Evolutionary conservation across 2,329 filamentous ascomycete species (phyloP).

Genomic region (Colletotrichum orbiculare): DNA sequence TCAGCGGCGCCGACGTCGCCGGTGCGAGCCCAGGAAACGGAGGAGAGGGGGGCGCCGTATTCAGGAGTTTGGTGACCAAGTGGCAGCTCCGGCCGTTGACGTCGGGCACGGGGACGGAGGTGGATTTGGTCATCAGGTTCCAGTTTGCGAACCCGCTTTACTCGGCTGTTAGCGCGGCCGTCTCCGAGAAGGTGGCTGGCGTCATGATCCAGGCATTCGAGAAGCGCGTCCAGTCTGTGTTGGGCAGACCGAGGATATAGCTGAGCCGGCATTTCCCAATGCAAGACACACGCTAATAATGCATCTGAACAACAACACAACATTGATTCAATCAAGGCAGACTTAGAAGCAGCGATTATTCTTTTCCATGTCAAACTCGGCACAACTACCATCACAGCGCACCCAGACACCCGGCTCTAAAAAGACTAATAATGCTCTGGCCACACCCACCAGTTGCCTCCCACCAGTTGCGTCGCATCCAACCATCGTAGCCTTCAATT

Average conservation of each 20-base stretch:
- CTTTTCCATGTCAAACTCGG: slow-evolving; percentile 13
- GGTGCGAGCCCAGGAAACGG: slow-evolving; percentile 33
- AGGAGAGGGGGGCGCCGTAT: slow-evolving; percentile 57
- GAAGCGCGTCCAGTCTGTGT: slow-evolving; percentile 74
- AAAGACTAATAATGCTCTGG: no score
- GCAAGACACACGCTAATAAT: not conserved
- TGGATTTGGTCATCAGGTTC: slow-evolving; percentile 81
- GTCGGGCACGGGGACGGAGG: slow-evolving; percentile 66
- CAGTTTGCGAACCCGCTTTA: slow-evolving; percentile 92
- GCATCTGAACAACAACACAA: not conserved
- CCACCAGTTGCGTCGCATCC: no score
- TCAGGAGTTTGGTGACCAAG: slow-evolving; percentile 75
- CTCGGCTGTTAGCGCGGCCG: slow-evolving; percentile 80
- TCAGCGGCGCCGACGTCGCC: slow-evolving; percentile 69
- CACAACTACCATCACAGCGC: slow-evolving; percentile 8
- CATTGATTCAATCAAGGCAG: not conserved
- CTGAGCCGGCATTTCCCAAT: no score
- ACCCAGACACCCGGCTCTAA: slow-evolving; percentile 4
- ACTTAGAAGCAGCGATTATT: not conserved
- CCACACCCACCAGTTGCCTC: no score
- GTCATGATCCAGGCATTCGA: slow-evolving; percentile 97
- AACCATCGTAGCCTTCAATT: slow-evolving; percentile 15
- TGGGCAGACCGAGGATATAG: slow-evolving; percentile 44
- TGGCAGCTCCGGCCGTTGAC: slow-evolving; percentile 71
- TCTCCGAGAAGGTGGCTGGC: slow-evolving; percentile 85